These are phyloP conservation scores for Globisporangium camurandrum DNA, from an alignment of 352 stramenopile genomes.

Conservation along the genomic window DNA sequence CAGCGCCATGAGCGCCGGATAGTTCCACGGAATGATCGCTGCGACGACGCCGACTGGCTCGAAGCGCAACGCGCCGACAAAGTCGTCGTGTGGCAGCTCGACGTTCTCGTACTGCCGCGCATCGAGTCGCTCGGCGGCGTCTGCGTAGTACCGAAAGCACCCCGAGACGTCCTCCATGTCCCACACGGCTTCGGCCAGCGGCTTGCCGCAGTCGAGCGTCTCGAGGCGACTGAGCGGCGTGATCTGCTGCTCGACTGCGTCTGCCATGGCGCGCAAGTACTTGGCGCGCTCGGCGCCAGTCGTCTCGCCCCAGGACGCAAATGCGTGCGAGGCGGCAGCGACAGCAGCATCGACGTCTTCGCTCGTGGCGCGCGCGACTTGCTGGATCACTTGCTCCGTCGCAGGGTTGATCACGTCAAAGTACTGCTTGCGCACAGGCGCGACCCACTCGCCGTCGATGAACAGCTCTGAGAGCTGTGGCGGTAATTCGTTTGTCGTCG, in stretches of 20 bases:
- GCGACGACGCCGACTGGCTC: constrained; percentile 63
- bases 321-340: constrained; percentile 33
- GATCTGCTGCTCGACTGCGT: constrained; percentile 26
- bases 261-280: constrained; percentile 42
- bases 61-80: constrained; percentile 36
- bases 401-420: constrained; percentile 53
- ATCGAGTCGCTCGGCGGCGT: constrained; percentile 40
- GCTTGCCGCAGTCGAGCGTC: constrained; percentile 63
- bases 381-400: constrained; percentile 44
- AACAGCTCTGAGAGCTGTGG: constrained; percentile 49
- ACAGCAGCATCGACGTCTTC: constrained; percentile 47
- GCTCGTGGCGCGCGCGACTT: constrained; percentile 30
- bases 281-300: constrained; percentile 35
- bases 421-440: constrained; percentile 27
- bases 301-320: constrained; percentile 37
- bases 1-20: constrained; percentile 52
- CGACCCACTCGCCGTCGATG: constrained; percentile 55
- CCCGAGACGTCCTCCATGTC: constrained; percentile 61
- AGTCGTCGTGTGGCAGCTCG: constrained; percentile 36
- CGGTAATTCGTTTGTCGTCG: constrained; percentile 11
- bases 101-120: constrained; percentile 39
- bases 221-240: constrained; percentile 43
- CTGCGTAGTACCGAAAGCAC: constrained; percentile 63
- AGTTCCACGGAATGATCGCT: constrained; percentile 67
- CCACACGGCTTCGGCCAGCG: constrained; percentile 48